phyloP scores from a whole-genome alignment of 2,329 filamentous ascomycete genomes.

The Aspergillus arachidicola region DNA sequence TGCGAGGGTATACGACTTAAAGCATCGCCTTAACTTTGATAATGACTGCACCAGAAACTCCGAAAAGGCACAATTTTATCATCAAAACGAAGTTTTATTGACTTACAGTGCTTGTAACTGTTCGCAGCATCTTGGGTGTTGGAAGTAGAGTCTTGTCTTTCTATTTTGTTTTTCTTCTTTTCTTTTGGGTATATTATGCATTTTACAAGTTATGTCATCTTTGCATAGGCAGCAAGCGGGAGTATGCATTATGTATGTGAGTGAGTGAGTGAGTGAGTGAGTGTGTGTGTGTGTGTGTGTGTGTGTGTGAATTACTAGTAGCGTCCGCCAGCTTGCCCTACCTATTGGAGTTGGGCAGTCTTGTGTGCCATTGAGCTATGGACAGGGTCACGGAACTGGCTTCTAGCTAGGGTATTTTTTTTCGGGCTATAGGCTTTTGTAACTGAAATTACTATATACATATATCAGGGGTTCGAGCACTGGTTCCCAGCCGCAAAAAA shows the following conservation, averaged over 20 bases:
- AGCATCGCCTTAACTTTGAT: slow-evolving; percentile 43
- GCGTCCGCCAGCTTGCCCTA: neutral
- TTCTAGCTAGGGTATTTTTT: neutral
- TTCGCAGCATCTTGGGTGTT: neutral
- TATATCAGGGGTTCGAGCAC: neutral
- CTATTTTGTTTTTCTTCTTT: neutral
- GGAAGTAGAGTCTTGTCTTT: neutral
- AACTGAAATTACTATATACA: neutral
- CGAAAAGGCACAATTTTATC: neutral
- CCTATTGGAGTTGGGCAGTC: neutral
- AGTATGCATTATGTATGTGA: slow-evolving; percentile 2
- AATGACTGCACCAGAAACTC: neutral
- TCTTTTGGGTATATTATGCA: neutral
- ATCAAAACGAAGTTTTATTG: neutral
- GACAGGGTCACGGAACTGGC: neutral
- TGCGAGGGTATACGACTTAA: slow-evolving; percentile 67
- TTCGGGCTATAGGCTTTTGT: neutral
- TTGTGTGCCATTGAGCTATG: neutral
- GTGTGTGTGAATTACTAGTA: neutral
- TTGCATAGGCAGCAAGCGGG: slow-evolving; percentile 16
- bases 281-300: too few species aligned
- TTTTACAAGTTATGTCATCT: neutral
- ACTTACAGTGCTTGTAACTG: neutral
- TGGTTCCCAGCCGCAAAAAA: neutral
- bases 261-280: slow-evolving; percentile 6